Percentiles rank a stretch among this genome's conserved stretches.
phyloP scores from a whole-genome alignment of 495 filamentous ascomycete species.

The Trichoderma virens region DNA sequence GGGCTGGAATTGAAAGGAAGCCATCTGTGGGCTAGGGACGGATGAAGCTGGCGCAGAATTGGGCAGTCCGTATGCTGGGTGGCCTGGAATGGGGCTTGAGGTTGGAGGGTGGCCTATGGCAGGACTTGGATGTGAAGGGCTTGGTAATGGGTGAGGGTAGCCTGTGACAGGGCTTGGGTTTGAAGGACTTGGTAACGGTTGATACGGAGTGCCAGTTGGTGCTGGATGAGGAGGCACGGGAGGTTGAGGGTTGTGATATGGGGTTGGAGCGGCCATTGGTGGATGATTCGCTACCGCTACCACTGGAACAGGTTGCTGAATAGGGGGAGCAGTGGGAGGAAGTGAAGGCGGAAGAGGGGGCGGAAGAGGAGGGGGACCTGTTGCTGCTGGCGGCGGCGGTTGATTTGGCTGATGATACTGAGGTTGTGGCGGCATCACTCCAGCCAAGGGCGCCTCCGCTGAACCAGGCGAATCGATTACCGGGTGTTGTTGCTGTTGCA shows the following conservation, averaged over 20 bases:
- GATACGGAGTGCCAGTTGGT: background rate
- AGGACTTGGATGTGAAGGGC: background rate
- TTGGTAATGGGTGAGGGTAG: background rate
- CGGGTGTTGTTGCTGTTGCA: no score
- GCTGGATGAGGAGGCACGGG: background rate
- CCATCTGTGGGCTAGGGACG: background rate
- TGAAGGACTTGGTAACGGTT: background rate
- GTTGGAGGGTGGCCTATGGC: background rate
- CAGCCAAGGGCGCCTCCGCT: background rate
- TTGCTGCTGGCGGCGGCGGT: background rate
- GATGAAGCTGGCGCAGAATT: background rate
- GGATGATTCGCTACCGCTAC: background rate
- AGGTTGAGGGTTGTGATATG: background rate
- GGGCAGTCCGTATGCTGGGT: background rate
- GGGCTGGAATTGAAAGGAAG: background rate
- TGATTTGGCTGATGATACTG: background rate
- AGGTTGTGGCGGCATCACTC: background rate
- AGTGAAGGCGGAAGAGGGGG: background rate
- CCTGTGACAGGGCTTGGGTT: background rate
- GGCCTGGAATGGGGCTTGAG: background rate
- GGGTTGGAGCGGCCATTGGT: background rate
- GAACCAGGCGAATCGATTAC: background rate
- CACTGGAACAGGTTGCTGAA: background rate
- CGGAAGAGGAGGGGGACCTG: background rate
- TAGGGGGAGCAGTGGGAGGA: background rate